Evolutionary conservation across 352 stramenopile species (phyloP).

Genomic region (Elongisporangium senticosum): DNA sequence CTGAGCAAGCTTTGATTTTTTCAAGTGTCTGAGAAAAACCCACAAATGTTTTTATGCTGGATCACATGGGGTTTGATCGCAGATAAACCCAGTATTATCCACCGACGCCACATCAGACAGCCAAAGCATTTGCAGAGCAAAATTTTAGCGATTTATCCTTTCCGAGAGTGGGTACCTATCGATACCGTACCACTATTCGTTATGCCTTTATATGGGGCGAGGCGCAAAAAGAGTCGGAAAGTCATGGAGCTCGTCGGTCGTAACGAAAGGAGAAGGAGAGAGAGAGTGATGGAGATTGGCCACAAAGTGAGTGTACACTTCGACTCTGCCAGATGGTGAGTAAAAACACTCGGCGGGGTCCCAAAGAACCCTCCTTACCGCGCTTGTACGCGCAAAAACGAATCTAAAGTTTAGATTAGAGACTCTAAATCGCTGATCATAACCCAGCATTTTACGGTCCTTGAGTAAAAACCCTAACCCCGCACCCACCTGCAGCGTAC

Average conservation of each 20-base stretch:
- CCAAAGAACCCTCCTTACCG: not conserved
- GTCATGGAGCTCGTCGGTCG: not conserved
- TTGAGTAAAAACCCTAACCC: not conserved
- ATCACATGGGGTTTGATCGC: not conserved
- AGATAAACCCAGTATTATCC: not conserved
- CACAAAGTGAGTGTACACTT: not conserved
- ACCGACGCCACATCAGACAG: not conserved
- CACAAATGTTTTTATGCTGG: not conserved
- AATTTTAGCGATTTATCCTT: not conserved
- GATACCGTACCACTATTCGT: not conserved
- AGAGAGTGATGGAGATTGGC: not conserved
- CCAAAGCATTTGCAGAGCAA: not conserved
- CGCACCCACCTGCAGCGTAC: not conserved
- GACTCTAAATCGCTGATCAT: not conserved
- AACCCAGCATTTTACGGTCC: not conserved
- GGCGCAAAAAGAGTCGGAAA: not conserved
- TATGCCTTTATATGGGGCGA: not conserved
- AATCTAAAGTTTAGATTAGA: not conserved
- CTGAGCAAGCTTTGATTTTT: not conserved
- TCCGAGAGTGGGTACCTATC: not conserved
- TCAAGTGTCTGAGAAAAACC: not conserved
- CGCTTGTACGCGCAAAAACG: not conserved
- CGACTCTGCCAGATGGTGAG: not conserved
- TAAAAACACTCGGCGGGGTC: not conserved
- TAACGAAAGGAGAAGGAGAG: not conserved